phyloP scores from a whole-genome alignment of 345 rosid species.

The Xanthoceras sorbifolium region DNA sequence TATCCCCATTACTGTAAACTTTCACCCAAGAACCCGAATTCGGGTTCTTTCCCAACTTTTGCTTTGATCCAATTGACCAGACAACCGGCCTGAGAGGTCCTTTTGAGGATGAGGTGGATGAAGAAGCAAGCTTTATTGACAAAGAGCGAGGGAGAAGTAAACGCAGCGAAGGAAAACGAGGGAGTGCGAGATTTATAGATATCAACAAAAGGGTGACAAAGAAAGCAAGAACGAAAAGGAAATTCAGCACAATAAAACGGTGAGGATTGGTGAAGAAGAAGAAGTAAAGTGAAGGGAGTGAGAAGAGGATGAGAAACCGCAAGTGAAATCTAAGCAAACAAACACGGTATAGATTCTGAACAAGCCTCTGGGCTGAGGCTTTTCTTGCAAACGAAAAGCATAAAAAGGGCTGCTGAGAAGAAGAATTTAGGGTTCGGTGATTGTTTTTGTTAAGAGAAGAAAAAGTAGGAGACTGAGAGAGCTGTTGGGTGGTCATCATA shows the following conservation, averaged over 20 bases:
- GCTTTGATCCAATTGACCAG: conserved; percentile 86
- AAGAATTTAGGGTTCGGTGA: conserved; percentile 23
- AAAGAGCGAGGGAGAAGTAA: conserved; percentile 59
- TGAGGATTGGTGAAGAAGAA: conserved; percentile 39
- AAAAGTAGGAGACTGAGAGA: conserved; percentile 36
- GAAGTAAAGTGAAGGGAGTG: conserved; percentile 50
- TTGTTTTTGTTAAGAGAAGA: conserved; percentile 31
- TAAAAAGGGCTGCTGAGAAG: conserved; percentile 34
- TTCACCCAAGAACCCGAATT: conserved; percentile 74
- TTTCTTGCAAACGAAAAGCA: conserved; percentile 32
- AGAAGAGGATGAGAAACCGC: conserved; percentile 52
- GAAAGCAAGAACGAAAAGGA: conserved; percentile 43
- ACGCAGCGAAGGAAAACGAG: conserved; percentile 61
- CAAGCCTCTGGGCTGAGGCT: conserved; percentile 35
- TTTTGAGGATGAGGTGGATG: conserved; percentile 35
- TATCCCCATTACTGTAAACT: conserved; percentile 72
- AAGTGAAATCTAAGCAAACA: conserved; percentile 60
- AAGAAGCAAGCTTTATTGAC: conserved; percentile 43
- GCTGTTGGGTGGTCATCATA: conserved; percentile 42
- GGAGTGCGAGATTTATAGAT: conserved; percentile 58
- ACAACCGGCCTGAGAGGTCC: conserved; percentile 50
- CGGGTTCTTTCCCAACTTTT: conserved; percentile 46
- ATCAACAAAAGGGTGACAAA: conserved; percentile 39
- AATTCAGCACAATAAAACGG: conserved; percentile 36
- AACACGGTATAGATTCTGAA: conserved; percentile 49